Base-by-base conservation (phyloP, 2,329 filamentous ascomycete species). In the Chrysoporthe deuterocubensis region DNA sequence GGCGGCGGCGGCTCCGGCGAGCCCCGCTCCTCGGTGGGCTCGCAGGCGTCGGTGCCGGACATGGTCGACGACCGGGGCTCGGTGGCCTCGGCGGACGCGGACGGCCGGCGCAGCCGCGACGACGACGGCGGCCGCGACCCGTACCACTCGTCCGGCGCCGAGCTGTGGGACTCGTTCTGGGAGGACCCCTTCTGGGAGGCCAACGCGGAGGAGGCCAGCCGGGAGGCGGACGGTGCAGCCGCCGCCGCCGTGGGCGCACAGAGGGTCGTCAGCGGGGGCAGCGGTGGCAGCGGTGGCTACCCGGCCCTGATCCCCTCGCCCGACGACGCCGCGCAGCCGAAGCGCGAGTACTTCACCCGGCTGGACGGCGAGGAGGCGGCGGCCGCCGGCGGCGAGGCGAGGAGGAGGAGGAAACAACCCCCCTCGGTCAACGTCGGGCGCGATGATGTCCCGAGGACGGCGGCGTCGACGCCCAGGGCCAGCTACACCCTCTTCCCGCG, bases 351-450 rank as follows among this genome's bases (percentile, higher is more conserved):
- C n/a, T 61, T 26, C 34, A 11, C 50, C 21, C 57, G 48, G 18
- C 14, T 26, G 9, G 43, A 43, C 32, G 50, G 50, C 16, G n/a
- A 26, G n/a, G 46, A 43, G 34, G 37, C 57, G 1, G 21, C 11
- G 18, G 14, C 34, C 56, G 8, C 4, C 34, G 6, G 21, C 13
- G 16, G 50, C n/a, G 16, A 40, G 34, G 8, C 40, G 37, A 60
- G 37, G 57, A 16, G 26, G 26, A 26, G 26, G n/a, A 13, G 57
- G n/a, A n/a, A 26, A 26, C n/a, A 37, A 34, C 61, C 79, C 43
- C 70, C 83, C 34, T 72, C 82, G 8, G 65, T 74, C 18, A 70
- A 75, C 32, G 14, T 44, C 14, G 42, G 57, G 5, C 58, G 44
- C 42, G 18, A 59, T 7, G 32, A 79, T 76, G 44, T 78, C 81